Evolutionary conservation across 23 red algal species (phyloP), one percentile per base, ranked within the genome.

Genomic region (Gracilaria vermiculophylla): DNA sequence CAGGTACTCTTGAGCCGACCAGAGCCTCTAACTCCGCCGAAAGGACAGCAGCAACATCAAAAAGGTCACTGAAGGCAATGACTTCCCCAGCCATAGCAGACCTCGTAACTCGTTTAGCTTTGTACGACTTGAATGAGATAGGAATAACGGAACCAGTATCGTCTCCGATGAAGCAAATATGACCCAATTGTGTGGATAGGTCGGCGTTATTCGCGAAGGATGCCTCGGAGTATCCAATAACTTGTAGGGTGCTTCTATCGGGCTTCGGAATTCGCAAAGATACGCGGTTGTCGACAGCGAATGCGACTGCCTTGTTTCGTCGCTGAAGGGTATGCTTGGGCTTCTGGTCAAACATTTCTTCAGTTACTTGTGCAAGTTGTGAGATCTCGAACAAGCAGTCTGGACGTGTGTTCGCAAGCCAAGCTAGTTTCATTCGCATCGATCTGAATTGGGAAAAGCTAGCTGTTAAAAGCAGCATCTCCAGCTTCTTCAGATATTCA

Each of bases 61-160:
- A 69, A 0, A 85, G 28, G n/a, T n/a, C n/a, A n/a, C n/a, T n/a
- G n/a, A n/a, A n/a, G n/a, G n/a, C n/a, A n/a, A n/a, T n/a, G n/a
- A 85, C 53, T 13, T 85, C 80, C 29, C 56, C 33, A 43, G 62
- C 42, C 62, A 87, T 87, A 27, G 82, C 82, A 12, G 82, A 87
- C 27, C 62, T 29, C 13, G 67, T 76, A 2, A 87, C 27, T 55
- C 82, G 9, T 5, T 17, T 23, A 7, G 61, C 45, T 49, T 74
- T 87, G 28, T 87, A 76, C 10, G 44, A 73, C 49, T 73, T 87
- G 60, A 87, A 87, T 15, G 17, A 25, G 8, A 87, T 54, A 5
- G 61, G 62, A 5, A 76, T 34, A 39, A 49, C 43, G 2, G 27
- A 32, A 42, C 48, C 65, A 53, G 62, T 42, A 3, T 7, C 16